phyloP scores from a whole-genome alignment of 768 basidiomycete genomes.

The Mycena capillaripes region DNA sequence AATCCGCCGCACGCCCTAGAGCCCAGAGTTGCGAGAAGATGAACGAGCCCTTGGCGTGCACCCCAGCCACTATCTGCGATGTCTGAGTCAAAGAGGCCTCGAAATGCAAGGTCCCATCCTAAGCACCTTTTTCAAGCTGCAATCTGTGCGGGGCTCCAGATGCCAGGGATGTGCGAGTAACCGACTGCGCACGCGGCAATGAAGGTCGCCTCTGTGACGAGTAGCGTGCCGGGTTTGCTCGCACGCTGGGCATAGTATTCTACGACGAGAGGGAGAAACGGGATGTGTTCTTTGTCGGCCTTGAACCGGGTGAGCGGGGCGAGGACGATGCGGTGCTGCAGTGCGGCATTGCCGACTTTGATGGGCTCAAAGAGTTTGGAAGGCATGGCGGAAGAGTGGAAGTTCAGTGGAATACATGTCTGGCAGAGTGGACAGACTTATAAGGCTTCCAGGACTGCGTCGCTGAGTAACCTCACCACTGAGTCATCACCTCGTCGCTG shows the following conservation, averaged over 20 bases:
- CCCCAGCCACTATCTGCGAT: slow-evolving; percentile 56
- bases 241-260: slow-evolving; percentile 49
- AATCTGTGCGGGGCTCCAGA: slow-evolving; percentile 38
- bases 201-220: slow-evolving; percentile 58
- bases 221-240: slow-evolving; percentile 49
- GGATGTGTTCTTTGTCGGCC: slow-evolving; percentile 40
- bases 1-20: slow-evolving; percentile 44
- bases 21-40: slow-evolving; percentile 64
- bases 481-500: too few relatives aligned
- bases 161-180: slow-evolving; percentile 38
- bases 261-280: slow-evolving; percentile 40
- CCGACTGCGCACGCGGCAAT: slow-evolving; percentile 45
- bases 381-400: background rate
- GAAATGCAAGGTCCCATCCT: background rate
- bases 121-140: slow-evolving; percentile 36
- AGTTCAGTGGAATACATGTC: too few relatives aligned
- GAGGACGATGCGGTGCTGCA: slow-evolving; percentile 51
- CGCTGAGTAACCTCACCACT: too few relatives aligned
- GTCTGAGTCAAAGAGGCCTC: slow-evolving; percentile 56
- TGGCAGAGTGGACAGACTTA: too few relatives aligned
- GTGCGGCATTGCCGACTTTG: slow-evolving; percentile 41
- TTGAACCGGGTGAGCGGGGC: slow-evolving; percentile 52
- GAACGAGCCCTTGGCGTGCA: slow-evolving; percentile 62
- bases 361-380: slow-evolving; percentile 47
- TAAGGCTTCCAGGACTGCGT: too few relatives aligned